Evolutionary conservation across 2,329 filamentous ascomycete genomes (phyloP).

Genomic region (Emergomyces africanus): DNA sequence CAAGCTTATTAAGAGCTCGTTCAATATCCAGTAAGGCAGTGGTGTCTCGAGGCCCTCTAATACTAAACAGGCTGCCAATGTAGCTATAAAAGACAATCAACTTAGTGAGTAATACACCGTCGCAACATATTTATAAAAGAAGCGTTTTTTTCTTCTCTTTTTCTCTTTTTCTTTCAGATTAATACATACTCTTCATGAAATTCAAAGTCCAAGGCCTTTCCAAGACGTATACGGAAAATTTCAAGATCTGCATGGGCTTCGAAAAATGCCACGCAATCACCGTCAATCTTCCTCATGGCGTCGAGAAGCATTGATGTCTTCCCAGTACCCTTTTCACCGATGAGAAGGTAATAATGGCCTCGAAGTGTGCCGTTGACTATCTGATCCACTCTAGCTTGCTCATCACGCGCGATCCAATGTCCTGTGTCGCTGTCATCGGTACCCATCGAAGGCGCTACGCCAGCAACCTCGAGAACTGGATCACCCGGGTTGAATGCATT

Average conservation of each 20-base stretch:
- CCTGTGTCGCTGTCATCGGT: slow-evolving; percentile 35
- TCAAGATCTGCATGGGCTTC: slow-evolving; percentile 92
- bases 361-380: slow-evolving; percentile 61
- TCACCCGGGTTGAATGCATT: slow-evolving; percentile 87
- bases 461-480: slow-evolving; percentile 71
- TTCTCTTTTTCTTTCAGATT: too few species aligned
- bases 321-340: slow-evolving; percentile 92
- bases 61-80: slow-evolving; percentile 90
- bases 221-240: slow-evolving; percentile 84
- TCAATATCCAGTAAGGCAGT: slow-evolving; percentile 92
- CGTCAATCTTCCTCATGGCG: slow-evolving; percentile 85
- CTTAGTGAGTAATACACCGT: too few species aligned
- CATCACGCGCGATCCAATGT: slow-evolving; percentile 72
- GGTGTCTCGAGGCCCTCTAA: slow-evolving; percentile 80
- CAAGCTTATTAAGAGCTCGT: slow-evolving; percentile 90
- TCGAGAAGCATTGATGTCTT: slow-evolving; percentile 96
- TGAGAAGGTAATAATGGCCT: slow-evolving; percentile 82
- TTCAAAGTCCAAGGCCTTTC: slow-evolving; percentile 90
- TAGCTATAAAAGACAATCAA: slow-evolving; percentile 20
- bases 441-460: slow-evolving; percentile 30
- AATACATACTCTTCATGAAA: slow-evolving; percentile 78
- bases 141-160: neutral
- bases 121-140: neutral
- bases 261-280: slow-evolving; percentile 84
- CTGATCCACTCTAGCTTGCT: slow-evolving; percentile 68